phyloP scores from a whole-genome alignment of 2,329 filamentous ascomycete species.

The Aspergillus sp. region DNA sequence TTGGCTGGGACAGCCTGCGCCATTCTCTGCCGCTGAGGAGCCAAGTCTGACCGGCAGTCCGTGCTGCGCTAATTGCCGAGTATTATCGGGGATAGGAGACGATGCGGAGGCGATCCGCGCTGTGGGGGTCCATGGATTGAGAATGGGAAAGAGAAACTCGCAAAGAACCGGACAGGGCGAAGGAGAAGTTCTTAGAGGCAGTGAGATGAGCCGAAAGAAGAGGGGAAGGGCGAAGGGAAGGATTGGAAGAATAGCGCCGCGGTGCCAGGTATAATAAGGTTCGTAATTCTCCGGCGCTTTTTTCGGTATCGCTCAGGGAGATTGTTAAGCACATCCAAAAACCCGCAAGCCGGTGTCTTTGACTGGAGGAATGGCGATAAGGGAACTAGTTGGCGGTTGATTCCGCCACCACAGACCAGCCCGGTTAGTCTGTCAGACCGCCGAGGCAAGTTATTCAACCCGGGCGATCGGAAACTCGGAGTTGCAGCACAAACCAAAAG shows the following conservation, averaged over 20 bases:
- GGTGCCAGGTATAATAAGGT: background rate
- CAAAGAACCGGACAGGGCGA: background rate
- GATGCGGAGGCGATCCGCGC: slow-evolving; percentile 18
- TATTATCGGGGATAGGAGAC: slow-evolving; percentile 10
- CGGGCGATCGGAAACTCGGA: background rate
- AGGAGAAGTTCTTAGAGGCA: background rate
- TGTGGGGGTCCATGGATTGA: slow-evolving; percentile 20
- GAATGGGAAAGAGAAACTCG: background rate
- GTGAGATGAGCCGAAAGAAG: background rate
- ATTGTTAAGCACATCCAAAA: background rate
- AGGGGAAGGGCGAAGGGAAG: slow-evolving; percentile 2
- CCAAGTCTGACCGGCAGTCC: background rate
- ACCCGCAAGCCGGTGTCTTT: background rate
- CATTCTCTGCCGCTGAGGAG: slow-evolving; percentile 8
- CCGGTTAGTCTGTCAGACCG: background rate
- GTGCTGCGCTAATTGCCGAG: background rate
- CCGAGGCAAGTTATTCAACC: background rate
- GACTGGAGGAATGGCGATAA: slow-evolving; percentile 4
- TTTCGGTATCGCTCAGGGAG: too few relatives aligned
- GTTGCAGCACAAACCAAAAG: background rate
- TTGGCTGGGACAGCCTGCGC: slow-evolving; percentile 25
- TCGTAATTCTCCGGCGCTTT: slow-evolving; percentile 1
- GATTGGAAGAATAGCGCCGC: background rate
- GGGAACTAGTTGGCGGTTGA: background rate
- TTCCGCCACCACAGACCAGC: background rate